Evolutionary conservation across 2,329 filamentous ascomycete species (phyloP).

Genomic region (Aureobasidium subglaciale): DNA sequence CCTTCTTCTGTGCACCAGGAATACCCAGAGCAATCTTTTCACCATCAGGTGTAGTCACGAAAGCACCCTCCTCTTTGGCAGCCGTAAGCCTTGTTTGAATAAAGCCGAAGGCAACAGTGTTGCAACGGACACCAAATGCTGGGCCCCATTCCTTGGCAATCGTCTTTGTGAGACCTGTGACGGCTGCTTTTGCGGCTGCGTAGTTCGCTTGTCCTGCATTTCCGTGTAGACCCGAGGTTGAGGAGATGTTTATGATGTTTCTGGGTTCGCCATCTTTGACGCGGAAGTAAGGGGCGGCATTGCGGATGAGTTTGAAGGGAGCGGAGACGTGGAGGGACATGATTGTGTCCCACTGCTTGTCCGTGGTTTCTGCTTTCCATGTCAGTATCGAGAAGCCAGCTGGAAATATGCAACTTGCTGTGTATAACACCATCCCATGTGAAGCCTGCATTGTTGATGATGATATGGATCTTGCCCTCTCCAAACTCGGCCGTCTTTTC

Average conservation of each 20-base stretch:
- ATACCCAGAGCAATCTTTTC: slow-evolving; percentile 70
- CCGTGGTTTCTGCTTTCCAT: slow-evolving; percentile 53
- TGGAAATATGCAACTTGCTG: too few relatives aligned
- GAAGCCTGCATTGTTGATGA: slow-evolving; percentile 87
- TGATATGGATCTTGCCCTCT: slow-evolving; percentile 78
- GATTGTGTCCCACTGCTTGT: slow-evolving; percentile 89
- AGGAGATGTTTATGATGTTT: slow-evolving; percentile 76
- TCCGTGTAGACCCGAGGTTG: slow-evolving; percentile 73
- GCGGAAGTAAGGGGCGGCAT: slow-evolving; percentile 78
- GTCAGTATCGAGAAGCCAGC: too few relatives aligned
- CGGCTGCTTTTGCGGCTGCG: slow-evolving; percentile 73
- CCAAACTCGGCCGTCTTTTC: slow-evolving; percentile 72
- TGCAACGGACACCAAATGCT: slow-evolving; percentile 70
- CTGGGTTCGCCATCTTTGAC: slow-evolving; percentile 75
- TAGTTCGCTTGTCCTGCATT: slow-evolving; percentile 93
- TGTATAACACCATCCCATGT: slow-evolving; percentile 92
- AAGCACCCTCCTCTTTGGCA: slow-evolving; percentile 77
- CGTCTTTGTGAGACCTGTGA: slow-evolving; percentile 77
- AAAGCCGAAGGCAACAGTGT: slow-evolving; percentile 77
- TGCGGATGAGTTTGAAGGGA: slow-evolving; percentile 75
- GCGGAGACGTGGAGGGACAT: slow-evolving; percentile 75
- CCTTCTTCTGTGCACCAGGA: slow-evolving; percentile 51
- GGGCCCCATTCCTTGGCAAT: slow-evolving; percentile 91
- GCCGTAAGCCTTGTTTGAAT: slow-evolving; percentile 75
- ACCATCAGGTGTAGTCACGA: slow-evolving; percentile 68